Evolutionary conservation across 176 grass and related monocot species (phyloP), one percentile per base, ranked within the genome.

Genomic region (Oryza officinalis): DNA sequence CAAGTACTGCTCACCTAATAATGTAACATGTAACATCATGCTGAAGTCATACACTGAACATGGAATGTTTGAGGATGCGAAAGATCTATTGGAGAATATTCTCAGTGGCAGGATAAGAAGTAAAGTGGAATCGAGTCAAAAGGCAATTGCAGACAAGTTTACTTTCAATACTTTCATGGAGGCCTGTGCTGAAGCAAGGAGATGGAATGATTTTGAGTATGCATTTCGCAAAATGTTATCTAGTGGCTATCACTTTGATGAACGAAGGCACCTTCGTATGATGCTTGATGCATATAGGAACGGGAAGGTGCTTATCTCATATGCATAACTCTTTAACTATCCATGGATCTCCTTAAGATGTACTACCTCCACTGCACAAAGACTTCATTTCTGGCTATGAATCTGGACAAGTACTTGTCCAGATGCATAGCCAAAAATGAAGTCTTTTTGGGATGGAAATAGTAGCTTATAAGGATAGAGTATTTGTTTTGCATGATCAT

Each of bases 101-200:
- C 79, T 92, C 68, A 80, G 88, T n/a, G 74, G 89, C 68, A 88
- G 78, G 69, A 87, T 91, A 79, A 83, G 17, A 49, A 85, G 84
- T 15, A 89, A 79, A 89, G 65, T 4, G 63, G 86, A 85, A 87
- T 74, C 31, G 22, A 82, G 33, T 74, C 45, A 85, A 67, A 91
- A 78, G 67, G 83, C 89, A 70, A 15, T 80, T 80, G 91, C 93
- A 41, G 93, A 98, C 92, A 98, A 93, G 79, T 95, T 92, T 87
- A 95, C 92, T 74, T 98, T 93, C 84, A 95, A 98, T 88, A 98
- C 77, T 80, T 95, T 98, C 87, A 90, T 95, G 67, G 93, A 98
- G 63, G 89, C 87, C 67, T 95, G 93, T 80, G 93, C 85, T 38
- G 76, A 91, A 80, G 87, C 66, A 65, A 83, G 89, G 41, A 92